A percentile compares a stretch with the other conserved stretches of the same genome.
Evolutionary conservation across 176 grass and related monocot species (phyloP).

Genomic region (Tillandsia fasciculata): DNA sequence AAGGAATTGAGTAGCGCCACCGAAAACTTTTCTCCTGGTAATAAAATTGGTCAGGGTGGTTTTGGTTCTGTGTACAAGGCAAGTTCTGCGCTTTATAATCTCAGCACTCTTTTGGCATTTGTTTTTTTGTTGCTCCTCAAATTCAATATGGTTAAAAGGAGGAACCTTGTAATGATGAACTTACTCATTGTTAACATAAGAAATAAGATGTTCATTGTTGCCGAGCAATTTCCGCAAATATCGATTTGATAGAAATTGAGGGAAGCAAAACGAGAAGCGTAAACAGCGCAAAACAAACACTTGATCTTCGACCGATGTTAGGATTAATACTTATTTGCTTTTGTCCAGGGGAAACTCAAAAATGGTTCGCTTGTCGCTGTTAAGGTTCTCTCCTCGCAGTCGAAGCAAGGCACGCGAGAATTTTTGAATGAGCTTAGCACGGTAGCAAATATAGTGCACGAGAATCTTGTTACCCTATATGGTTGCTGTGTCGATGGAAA

Average conservation of each 20-base stretch:
- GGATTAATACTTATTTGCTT: slow-evolving; percentile 4
- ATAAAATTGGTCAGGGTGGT: slow-evolving; percentile 82
- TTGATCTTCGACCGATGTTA: background rate
- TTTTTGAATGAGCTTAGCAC: slow-evolving; percentile 74
- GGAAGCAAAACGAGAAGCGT: too few species aligned
- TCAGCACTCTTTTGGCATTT: background rate
- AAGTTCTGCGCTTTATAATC: slow-evolving; percentile 1
- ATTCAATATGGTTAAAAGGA: too few species aligned
- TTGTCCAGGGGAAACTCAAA: slow-evolving; percentile 54
- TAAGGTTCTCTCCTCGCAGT: slow-evolving; percentile 79
- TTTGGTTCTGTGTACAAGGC: slow-evolving; percentile 79
- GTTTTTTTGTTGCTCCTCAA: too few species aligned
- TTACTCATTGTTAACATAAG: too few species aligned
- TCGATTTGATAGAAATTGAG: too few species aligned
- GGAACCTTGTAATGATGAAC: too few species aligned
- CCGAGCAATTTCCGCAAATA: too few species aligned
- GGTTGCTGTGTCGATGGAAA: slow-evolving; percentile 71
- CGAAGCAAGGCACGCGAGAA: slow-evolving; percentile 53
- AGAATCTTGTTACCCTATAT: slow-evolving; percentile 56
- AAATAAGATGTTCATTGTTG: too few species aligned
- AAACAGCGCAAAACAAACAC: background rate
- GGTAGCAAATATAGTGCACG: slow-evolving; percentile 60
- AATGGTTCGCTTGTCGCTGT: slow-evolving; percentile 66
- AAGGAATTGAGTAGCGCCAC: slow-evolving; percentile 69
- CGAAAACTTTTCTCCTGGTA: slow-evolving; percentile 38